Evolutionary conservation across 768 basidiomycete genomes (phyloP).

Genomic region (Boletus eberwhitei): DNA sequence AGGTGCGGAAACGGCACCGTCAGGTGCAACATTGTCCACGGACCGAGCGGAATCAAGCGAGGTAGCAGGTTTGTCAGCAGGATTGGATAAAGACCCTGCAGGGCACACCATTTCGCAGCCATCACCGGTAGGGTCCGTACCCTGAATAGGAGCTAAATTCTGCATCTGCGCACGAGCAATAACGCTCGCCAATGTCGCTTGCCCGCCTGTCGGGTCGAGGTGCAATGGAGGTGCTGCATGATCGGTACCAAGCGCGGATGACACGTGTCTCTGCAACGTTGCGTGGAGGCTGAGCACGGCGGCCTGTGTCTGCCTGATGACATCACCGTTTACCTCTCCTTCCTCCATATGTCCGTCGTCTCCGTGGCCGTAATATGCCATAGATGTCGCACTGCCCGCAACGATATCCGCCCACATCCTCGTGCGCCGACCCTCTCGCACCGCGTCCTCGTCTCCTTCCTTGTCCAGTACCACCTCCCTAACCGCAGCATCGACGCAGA

Average conservation of each 20-base stretch:
- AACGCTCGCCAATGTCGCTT: slow-evolving; percentile 68
- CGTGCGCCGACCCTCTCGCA: slow-evolving; percentile 57
- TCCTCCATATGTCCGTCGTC: slow-evolving; percentile 45
- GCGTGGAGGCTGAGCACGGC: slow-evolving; percentile 53
- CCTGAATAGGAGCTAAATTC: slow-evolving; percentile 30
- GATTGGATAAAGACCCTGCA: slow-evolving; percentile 10
- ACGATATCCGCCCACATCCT: slow-evolving; percentile 64
- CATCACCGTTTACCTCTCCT: slow-evolving; percentile 52
- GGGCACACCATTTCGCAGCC: slow-evolving; percentile 1
- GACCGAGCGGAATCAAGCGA: slow-evolving; percentile 7
- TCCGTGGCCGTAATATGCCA: slow-evolving; percentile 10
- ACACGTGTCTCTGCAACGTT: slow-evolving; percentile 55
- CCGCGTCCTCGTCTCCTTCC: slow-evolving; percentile 34
- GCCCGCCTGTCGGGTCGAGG: slow-evolving; percentile 49
- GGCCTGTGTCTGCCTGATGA: slow-evolving; percentile 49
- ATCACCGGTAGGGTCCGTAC: neutral
- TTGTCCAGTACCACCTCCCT: slow-evolving; percentile 54
- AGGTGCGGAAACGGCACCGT: slow-evolving; percentile 20
- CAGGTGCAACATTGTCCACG: slow-evolving; percentile 5
- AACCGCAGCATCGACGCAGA: slow-evolving; percentile 56
- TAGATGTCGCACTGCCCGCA: slow-evolving; percentile 29
- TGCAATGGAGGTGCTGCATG: slow-evolving; percentile 30
- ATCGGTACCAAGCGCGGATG: slow-evolving; percentile 47
- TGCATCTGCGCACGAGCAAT: slow-evolving; percentile 69
- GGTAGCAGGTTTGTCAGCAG: slow-evolving; percentile 1